Evolutionary conservation across 1,139 yeast species (phyloP).

Genomic region (Sugiyamaella pinicola): DNA sequence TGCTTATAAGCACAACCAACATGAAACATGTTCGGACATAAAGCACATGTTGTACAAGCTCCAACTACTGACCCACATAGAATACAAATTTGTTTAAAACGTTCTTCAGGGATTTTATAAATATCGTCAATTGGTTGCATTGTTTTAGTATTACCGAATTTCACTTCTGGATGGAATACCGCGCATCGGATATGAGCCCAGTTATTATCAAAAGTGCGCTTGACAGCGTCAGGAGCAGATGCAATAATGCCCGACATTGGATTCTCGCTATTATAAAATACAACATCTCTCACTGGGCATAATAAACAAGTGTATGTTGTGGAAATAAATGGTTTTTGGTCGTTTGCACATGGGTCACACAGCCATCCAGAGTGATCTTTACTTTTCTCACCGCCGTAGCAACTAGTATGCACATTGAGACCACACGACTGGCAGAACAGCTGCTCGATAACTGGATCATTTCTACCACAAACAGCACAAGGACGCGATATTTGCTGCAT

Average conservation of each 20-base stretch:
- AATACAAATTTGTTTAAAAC: slow-evolving; percentile 41
- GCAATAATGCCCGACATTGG: slow-evolving; percentile 35
- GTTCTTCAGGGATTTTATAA: slow-evolving; percentile 33
- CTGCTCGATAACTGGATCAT: slow-evolving; percentile 45
- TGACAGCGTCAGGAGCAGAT: slow-evolving; percentile 69
- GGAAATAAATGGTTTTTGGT: slow-evolving; percentile 59
- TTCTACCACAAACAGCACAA: slow-evolving; percentile 62
- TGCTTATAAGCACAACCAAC: slow-evolving; percentile 62
- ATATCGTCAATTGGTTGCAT: slow-evolving; percentile 51
- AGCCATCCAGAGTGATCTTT: slow-evolving; percentile 53
- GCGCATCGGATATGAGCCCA: slow-evolving; percentile 90
- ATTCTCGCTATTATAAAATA: slow-evolving; percentile 49
- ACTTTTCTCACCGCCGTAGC: slow-evolving; percentile 25
- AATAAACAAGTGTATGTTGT: slow-evolving; percentile 64
- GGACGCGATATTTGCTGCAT: slow-evolving; percentile 38
- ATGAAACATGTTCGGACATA: slow-evolving; percentile 52
- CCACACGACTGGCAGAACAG: slow-evolving; percentile 71
- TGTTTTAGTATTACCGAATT: slow-evolving; percentile 46
- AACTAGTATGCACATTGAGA: slow-evolving; percentile 57
- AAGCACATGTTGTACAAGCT: slow-evolving; percentile 47
- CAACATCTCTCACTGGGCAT: slow-evolving; percentile 60
- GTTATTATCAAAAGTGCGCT: slow-evolving; percentile 64
- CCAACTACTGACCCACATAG: slow-evolving; percentile 50
- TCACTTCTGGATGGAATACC: slow-evolving; percentile 50
- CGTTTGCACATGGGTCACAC: slow-evolving; percentile 82